Evolutionary conservation across 2,329 filamentous ascomycete genomes (phyloP).

Genomic region (Trichoderma koningii): DNA sequence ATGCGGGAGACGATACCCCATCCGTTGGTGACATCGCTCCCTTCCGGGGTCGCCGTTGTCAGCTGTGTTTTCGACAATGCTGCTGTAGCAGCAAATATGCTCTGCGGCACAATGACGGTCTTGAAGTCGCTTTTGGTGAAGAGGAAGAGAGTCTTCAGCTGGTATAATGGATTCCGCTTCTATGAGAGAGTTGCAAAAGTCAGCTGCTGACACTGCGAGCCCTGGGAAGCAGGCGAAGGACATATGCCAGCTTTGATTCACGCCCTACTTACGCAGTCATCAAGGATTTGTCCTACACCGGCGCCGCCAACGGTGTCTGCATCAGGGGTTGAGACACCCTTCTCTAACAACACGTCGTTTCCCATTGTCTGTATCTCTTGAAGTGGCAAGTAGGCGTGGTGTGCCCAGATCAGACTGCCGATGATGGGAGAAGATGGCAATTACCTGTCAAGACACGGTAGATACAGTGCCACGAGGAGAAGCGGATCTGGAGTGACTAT

Average conservation of each 20-base stretch:
- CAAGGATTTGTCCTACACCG: not conserved
- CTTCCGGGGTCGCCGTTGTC: not conserved
- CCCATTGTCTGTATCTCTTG: constrained; percentile 5
- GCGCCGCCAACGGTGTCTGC: not conserved
- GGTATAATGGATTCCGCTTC: constrained; percentile 11
- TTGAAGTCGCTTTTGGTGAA: constrained; percentile 41
- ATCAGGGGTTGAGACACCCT: not conserved
- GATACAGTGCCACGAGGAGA: not conserved
- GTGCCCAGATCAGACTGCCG: not conserved
- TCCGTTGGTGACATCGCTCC: not conserved
- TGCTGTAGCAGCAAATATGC: constrained; percentile 33
- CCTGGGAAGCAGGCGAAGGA: not conserved
- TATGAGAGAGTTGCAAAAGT: not conserved
- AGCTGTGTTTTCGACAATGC: constrained; percentile 20
- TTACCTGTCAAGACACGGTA: not conserved
- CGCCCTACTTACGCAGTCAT: constrained; percentile 6
- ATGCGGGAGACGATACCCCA: constrained; percentile 22
- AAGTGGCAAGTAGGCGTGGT: not conserved
- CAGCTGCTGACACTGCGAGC: not conserved
- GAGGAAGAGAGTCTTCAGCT: constrained; percentile 34
- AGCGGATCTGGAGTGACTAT: constrained; percentile 5
- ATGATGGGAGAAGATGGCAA: too few species aligned
- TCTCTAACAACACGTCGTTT: not conserved
- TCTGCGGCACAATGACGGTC: constrained; percentile 39
- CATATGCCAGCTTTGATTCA: not conserved